phyloP scores from a whole-genome alignment of 2,329 filamentous ascomycete species.

The Diaporthe sp. region DNA sequence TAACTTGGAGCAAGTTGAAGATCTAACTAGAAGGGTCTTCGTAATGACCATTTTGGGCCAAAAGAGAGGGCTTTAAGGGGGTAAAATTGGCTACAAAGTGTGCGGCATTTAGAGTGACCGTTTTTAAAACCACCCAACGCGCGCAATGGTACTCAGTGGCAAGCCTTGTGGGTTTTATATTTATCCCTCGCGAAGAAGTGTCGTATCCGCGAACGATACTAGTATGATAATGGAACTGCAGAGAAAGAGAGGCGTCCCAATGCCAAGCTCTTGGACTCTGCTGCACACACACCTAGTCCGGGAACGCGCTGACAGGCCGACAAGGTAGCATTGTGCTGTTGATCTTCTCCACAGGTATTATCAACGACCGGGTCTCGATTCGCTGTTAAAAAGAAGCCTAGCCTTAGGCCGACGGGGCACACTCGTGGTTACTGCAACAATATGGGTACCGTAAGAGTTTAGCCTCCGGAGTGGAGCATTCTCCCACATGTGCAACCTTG shows the following conservation, averaged over 20 bases:
- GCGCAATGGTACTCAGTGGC: background rate
- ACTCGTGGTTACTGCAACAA: background rate
- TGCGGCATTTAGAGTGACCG: too few species aligned
- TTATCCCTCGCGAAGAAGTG: background rate
- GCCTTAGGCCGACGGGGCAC: background rate
- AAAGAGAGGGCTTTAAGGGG: background rate
- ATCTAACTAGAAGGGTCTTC: background rate
- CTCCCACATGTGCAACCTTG: background rate
- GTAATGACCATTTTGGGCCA: background rate
- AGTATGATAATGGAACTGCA: background rate
- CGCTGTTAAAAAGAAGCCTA: constrained; percentile 24
- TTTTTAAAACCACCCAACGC: too few species aligned
- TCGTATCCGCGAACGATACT: background rate
- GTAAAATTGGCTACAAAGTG: background rate
- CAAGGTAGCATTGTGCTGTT: background rate
- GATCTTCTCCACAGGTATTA: constrained; percentile 25
- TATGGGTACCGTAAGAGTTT: constrained; percentile 1
- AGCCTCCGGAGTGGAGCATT: constrained; percentile 11
- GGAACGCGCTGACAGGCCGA: constrained; percentile 17
- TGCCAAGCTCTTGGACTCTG: constrained; percentile 4
- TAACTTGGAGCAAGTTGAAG: too few species aligned
- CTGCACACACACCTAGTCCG: background rate
- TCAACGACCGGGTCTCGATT: constrained; percentile 20
- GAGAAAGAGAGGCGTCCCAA: background rate
- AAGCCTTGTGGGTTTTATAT: background rate